These are phyloP conservation scores for Neofusicoccum cordaticola DNA, from an alignment of 2,329 filamentous ascomycete genomes.

Conservation along the genomic window DNA sequence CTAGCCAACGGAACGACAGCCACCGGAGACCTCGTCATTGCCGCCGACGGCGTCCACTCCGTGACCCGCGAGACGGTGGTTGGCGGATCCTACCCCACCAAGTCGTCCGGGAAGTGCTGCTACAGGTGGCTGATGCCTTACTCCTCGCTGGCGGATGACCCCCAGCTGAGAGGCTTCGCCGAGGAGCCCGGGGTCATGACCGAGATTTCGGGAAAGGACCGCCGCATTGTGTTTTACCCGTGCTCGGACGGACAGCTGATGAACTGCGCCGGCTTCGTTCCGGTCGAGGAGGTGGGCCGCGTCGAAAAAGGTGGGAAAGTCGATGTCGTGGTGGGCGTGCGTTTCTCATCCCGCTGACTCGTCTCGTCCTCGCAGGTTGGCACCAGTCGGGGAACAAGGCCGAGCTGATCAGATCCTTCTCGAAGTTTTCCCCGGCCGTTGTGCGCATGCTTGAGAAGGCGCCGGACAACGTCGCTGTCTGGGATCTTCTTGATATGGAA, in stretches of 20 bases:
- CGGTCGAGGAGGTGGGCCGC: neutral
- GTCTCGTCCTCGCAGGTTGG: neutral
- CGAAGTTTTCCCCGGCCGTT: neutral
- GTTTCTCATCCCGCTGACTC: neutral
- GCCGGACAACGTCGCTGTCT: conserved; percentile 34
- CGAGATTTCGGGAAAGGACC: conserved; percentile 45
- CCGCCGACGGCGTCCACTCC: conserved; percentile 53
- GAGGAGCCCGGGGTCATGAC: conserved; percentile 40
- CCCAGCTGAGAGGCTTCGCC: conserved; percentile 37
- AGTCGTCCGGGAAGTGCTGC: conserved; percentile 54
- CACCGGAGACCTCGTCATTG: conserved; percentile 51
- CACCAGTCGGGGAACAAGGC: neutral
- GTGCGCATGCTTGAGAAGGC: conserved; percentile 37
- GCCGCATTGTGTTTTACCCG: conserved; percentile 48
- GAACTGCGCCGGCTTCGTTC: conserved; percentile 35
- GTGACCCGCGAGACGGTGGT: conserved; percentile 28
- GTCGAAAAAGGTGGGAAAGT: neutral
- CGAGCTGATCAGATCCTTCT: neutral
- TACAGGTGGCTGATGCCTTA: conserved; percentile 56
- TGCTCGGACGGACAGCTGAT: conserved; percentile 46
- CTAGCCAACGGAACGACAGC: conserved; percentile 46
- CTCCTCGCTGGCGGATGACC: conserved; percentile 42
- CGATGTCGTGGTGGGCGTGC: neutral
- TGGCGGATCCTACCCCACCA: conserved; percentile 36
- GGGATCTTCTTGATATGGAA: conserved; percentile 53